Evolutionary conservation across 441 rosid genomes (phyloP).

Genomic region (Macaranga tanarius): DNA sequence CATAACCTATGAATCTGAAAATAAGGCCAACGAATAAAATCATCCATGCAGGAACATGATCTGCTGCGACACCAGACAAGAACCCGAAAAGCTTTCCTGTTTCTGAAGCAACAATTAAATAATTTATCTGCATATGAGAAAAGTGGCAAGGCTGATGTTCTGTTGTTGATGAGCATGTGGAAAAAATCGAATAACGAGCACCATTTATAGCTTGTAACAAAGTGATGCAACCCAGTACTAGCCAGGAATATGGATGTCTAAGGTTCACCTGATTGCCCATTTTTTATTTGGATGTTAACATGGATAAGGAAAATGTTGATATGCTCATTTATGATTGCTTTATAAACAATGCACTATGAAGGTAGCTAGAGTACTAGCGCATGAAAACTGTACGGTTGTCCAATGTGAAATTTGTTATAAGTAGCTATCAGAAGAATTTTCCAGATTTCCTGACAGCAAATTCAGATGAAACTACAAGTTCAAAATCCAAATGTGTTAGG

Average conservation of each 20-base stretch:
- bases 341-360: constrained; percentile 6
- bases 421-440: constrained; percentile 17
- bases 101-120: constrained; percentile 35
- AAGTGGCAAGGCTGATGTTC: constrained; percentile 16
- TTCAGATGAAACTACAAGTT: not conserved
- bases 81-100: constrained; percentile 31
- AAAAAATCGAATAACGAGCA: constrained; percentile 17
- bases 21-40: constrained; percentile 29
- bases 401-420: constrained; percentile 8
- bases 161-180: constrained; percentile 15
- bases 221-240: constrained; percentile 25
- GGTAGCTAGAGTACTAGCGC: not conserved
- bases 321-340: not conserved
- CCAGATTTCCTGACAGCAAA: not conserved
- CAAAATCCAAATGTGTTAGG: not conserved
- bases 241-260: constrained; percentile 24
- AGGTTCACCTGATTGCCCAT: constrained; percentile 13
- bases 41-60: constrained; percentile 25
- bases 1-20: constrained; percentile 34
- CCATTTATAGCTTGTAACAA: constrained; percentile 31
- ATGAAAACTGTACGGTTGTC: not conserved
- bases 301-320: constrained; percentile 3
- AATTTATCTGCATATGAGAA: constrained; percentile 32
- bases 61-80: constrained; percentile 25
- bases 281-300: constrained; percentile 18